phyloP scores from a whole-genome alignment of 2,329 filamentous ascomycete species.

The Sporothrix globosa region DNA sequence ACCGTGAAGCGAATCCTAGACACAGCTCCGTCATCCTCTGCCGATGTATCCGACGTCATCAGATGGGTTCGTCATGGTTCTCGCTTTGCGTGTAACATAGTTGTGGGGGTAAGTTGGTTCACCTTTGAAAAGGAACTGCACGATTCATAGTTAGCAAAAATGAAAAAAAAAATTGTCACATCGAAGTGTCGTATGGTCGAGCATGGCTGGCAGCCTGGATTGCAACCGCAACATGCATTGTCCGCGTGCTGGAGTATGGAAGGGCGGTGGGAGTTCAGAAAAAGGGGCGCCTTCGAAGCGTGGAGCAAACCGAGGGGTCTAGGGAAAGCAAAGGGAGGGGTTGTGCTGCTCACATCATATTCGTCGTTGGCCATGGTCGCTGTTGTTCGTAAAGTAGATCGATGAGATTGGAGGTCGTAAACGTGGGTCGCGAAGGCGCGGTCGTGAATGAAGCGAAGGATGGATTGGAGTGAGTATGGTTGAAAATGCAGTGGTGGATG shows the following conservation, averaged over 20 bases:
- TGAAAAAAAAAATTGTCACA: not conserved
- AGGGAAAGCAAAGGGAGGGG: slow-evolving; percentile 16
- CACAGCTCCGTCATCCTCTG: not conserved
- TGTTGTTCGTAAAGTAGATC: slow-evolving; percentile 8
- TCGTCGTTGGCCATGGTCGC: slow-evolving; percentile 94
- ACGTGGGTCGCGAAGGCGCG: slow-evolving; percentile 14
- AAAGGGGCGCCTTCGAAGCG: slow-evolving; percentile 3
- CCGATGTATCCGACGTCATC: slow-evolving; percentile 1
- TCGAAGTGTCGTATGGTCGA: not conserved
- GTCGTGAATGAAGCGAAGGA: slow-evolving; percentile 24
- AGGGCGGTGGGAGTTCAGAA: slow-evolving; percentile 21
- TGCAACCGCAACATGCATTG: not conserved
- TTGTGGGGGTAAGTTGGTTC: slow-evolving; percentile 39
- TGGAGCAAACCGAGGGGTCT: slow-evolving; percentile 27
- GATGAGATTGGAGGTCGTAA: not conserved
- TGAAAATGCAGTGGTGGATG: slow-evolving; percentile 27
- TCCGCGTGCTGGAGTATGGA: not conserved
- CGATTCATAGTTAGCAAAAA: slow-evolving; percentile 30
- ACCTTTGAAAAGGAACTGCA: slow-evolving; percentile 99
- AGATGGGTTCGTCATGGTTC: not conserved
- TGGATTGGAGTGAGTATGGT: slow-evolving; percentile 23
- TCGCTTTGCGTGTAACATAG: not conserved
- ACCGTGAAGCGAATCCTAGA: not conserved
- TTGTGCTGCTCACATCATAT: slow-evolving; percentile 80
- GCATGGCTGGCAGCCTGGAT: not conserved